Conservation (phyloP, 2,329 filamentous ascomycete genomes). For the Aspergillus caelatus region DNA sequence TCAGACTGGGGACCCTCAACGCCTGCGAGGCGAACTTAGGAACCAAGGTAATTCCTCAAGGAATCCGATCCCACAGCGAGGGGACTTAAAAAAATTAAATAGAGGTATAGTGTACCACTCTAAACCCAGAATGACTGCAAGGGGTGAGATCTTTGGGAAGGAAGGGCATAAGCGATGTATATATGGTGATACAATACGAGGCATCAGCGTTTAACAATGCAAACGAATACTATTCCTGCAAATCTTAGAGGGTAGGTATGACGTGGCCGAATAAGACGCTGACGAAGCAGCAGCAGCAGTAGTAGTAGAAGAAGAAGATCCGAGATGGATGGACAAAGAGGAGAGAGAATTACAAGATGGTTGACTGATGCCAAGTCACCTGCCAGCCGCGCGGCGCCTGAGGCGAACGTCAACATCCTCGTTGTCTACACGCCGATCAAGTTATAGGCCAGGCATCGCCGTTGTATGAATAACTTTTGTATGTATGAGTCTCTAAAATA, state of each 20-base stretch:
- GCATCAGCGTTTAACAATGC: not conserved
- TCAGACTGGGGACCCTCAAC: too few species aligned
- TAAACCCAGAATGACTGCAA: not conserved
- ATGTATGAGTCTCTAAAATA: slow-evolving; percentile 11
- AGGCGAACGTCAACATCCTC: not conserved
- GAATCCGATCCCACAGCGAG: not conserved
- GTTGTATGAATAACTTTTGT: slow-evolving; percentile 15
- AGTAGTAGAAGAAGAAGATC: not conserved
- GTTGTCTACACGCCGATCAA: not conserved
- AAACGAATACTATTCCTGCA: not conserved
- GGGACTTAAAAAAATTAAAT: not conserved
- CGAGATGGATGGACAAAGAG: not conserved
- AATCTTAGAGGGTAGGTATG: not conserved
- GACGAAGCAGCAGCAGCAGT: not conserved
- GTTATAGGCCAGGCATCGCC: not conserved
- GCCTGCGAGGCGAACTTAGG: not conserved
- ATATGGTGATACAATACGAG: not conserved
- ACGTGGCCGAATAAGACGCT: not conserved
- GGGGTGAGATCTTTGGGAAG: not conserved
- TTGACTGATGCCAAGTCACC: not conserved
- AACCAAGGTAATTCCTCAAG: not conserved
- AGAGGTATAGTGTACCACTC: not conserved
- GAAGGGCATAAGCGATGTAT: not conserved
- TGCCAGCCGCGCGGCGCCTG: not conserved
- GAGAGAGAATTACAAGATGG: not conserved